Evolutionary conservation across 371 early-diverging fungal species (phyloP).

Genomic region (Rhizopus stolonifer): DNA sequence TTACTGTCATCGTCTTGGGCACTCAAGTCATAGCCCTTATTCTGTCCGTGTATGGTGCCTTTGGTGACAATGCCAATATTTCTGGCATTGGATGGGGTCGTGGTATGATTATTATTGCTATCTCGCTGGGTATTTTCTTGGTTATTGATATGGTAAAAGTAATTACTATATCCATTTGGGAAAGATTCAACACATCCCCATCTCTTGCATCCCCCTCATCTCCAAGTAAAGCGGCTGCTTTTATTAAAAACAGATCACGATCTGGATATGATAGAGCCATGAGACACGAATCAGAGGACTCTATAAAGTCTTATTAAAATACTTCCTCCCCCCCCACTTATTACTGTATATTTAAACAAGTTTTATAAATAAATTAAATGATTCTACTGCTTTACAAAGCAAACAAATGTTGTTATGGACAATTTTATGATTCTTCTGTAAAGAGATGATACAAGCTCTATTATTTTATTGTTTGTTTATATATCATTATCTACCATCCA

Average conservation of each 20-base stretch:
- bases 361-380: no score
- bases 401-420: no score
- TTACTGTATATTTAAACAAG: no score
- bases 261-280: constrained; percentile 40
- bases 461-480: background rate
- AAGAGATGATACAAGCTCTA: no score
- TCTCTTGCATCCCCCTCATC: constrained; percentile 7
- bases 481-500: constrained; percentile 32
- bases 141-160: constrained; percentile 89
- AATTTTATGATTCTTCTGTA: no score
- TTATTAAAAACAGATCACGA: constrained; percentile 24
- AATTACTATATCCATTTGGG: constrained; percentile 70
- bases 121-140: constrained; percentile 71
- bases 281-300: constrained; percentile 31
- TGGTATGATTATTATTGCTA: constrained; percentile 62
- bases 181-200: constrained; percentile 15
- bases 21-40: constrained; percentile 92
- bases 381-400: no score
- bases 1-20: constrained; percentile 79
- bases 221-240: constrained; percentile 16
- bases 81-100: constrained; percentile 53
- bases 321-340: no score
- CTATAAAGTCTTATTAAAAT: constrained; percentile 32
- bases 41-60: constrained; percentile 77
- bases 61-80: constrained; percentile 26